Evolutionary conservation across 129 eudicot species (phyloP), one percentile per base, ranked within the genome.

Genomic region (Flaveria bidentis): DNA sequence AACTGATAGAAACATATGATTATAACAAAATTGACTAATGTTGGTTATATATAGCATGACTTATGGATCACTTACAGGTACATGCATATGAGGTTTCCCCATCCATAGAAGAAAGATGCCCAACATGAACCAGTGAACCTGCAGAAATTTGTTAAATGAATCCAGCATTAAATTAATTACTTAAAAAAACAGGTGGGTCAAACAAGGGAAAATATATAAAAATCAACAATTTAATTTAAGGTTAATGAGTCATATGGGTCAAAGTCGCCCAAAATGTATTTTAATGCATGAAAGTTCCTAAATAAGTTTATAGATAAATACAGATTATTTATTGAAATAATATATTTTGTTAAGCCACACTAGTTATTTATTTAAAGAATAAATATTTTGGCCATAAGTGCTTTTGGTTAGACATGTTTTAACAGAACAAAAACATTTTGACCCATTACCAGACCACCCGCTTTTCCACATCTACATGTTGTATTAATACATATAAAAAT

Each of bases 101-200:
- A 92, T 77, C 97, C 97, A 69, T 92, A 92, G 63, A 92, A 83
- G 65, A 89, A 72, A 60, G 90, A 82, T 28, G 89, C 96, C 97
- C 97, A 89, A 45, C 82, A 65, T 51, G 97, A 86, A 67, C 97
- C 97, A 11, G 88, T 83, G 83, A 92, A 92, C 97, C 97, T 92
- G 88, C 76, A 84, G 3, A 28, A 58, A 74, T 1, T 51, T 33
- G 18, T 76, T 64, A 68, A 51, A 64, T 53, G 22, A 71, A 75
- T 39, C 39, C 39, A 13, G 63, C 39, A 58, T 62, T 11, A 61
- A 58, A 60, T 28, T 3, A 60, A 60, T 10, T 23, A 60, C 66
- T 12, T 25, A 26, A 26, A 56, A 14, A 62, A 18, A 62, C 14
- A 61, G 8, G 42, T 28, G 33, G n/a, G 20, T 28, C 39, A 62